These are phyloP conservation scores for Galerina sulciceps DNA, from an alignment of 768 basidiomycete species.

Conservation along the genomic window DNA sequence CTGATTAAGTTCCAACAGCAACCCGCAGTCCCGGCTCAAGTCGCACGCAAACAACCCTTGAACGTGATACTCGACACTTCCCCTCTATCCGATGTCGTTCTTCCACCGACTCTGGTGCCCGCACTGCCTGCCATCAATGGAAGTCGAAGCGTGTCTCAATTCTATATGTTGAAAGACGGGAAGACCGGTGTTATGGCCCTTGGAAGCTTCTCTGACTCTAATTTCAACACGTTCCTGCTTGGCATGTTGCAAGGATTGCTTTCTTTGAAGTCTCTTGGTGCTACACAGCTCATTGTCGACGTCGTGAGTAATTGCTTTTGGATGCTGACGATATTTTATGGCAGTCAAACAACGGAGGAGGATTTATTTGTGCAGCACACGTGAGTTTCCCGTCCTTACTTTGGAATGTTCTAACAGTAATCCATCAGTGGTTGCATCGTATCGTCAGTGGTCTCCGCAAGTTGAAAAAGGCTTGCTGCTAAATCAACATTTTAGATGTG, in stretches of 20 bases:
- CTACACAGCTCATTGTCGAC: slow-evolving; percentile 61
- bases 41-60: slow-evolving; percentile 39
- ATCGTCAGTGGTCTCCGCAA: slow-evolving; percentile 35
- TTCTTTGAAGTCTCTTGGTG: slow-evolving; percentile 53
- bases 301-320: no score
- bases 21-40: slow-evolving; percentile 32
- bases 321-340: no score
- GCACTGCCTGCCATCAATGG: slow-evolving; percentile 41
- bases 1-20: slow-evolving; percentile 45
- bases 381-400: slow-evolving; percentile 35
- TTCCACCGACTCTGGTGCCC: slow-evolving; percentile 45
- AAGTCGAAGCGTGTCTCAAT: slow-evolving; percentile 55
- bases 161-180: slow-evolving; percentile 54
- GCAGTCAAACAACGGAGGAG: slow-evolving; percentile 56
- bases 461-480: neutral
- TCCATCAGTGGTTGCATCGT: slow-evolving; percentile 46
- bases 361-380: slow-evolving; percentile 64
- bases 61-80: slow-evolving; percentile 56
- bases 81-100: slow-evolving; percentile 47
- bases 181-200: slow-evolving; percentile 63
- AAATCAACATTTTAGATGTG: slow-evolving; percentile 39
- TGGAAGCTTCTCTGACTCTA: slow-evolving; percentile 57
- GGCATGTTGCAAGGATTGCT: slow-evolving; percentile 52
- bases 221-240: slow-evolving; percentile 44
- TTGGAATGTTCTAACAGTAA: neutral